Percentiles rank a stretch among this genome's conserved stretches.
These are phyloP conservation scores for Mortierella sp. DNA, from an alignment of 371 early-diverging fungal species.

Conservation along the genomic window DNA sequence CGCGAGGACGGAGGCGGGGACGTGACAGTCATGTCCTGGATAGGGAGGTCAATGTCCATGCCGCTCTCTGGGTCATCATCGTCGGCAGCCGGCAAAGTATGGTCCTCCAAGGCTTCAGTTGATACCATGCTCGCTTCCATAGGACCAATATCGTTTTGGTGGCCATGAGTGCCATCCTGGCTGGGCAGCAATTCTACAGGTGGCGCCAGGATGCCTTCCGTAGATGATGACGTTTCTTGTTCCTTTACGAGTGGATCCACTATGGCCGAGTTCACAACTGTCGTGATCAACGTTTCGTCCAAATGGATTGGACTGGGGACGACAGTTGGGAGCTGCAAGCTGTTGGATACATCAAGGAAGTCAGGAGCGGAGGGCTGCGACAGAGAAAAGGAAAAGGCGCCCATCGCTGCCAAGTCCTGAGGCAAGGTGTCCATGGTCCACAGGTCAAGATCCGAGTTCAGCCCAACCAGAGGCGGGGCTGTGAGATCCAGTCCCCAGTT, in stretches of 20 bases:
- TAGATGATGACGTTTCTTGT: too few relatives aligned
- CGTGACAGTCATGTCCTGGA: constrained; percentile 21
- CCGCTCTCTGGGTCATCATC: background rate
- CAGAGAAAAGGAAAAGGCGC: background rate
- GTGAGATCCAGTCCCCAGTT: constrained; percentile 12
- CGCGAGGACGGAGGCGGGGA: constrained; percentile 25
- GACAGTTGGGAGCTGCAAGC: background rate
- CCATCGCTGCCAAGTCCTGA: constrained; percentile 2
- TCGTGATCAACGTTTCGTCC: background rate
- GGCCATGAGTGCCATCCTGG: too few relatives aligned
- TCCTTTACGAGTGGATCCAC: too few relatives aligned
- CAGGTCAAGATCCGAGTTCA: constrained; percentile 11
- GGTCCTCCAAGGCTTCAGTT: background rate
- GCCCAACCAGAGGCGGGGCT: background rate
- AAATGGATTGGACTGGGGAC: background rate
- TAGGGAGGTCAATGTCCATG: constrained; percentile 26
- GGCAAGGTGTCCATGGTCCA: constrained; percentile 10
- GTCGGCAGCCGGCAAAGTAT: background rate
- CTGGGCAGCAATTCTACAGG: too few relatives aligned
- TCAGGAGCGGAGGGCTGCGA: background rate
- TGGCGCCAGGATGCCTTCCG: too few relatives aligned
- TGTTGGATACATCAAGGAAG: background rate
- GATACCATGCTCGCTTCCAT: background rate
- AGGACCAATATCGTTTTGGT: too few relatives aligned
- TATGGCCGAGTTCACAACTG: background rate